A percentile compares a stretch with the other conserved stretches of the same genome.
Conservation (phyloP, 2,329 filamentous ascomycete genomes). For the Curvularia lunata region DNA sequence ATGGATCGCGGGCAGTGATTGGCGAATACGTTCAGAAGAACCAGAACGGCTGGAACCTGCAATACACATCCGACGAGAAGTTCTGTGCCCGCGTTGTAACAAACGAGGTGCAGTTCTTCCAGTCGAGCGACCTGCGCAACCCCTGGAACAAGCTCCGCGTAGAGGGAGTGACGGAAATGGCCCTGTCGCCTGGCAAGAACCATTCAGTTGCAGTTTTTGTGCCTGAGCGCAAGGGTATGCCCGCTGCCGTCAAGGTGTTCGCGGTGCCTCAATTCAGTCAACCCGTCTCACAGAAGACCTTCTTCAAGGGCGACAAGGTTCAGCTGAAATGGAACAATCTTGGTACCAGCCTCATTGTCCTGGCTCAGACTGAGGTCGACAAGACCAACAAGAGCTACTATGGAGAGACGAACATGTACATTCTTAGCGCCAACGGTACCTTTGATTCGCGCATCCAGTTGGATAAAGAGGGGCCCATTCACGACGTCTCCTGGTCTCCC, state of each 20-base stretch:
- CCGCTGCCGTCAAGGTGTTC: constrained; percentile 91
- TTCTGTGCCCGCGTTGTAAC: constrained; percentile 93
- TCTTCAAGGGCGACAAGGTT: constrained; percentile 99
- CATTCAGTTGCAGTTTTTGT: constrained; percentile 94
- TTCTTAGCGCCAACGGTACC: constrained; percentile 86
- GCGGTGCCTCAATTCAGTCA: constrained; percentile 84
- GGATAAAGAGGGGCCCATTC: constrained; percentile 97
- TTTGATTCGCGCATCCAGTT: constrained; percentile 92
- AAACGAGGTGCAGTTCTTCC: constrained; percentile 97
- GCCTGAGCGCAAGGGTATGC: constrained; percentile 95
- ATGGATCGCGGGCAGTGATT: constrained; percentile 72
- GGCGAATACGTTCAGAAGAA: constrained; percentile 95
- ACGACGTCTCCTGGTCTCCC: constrained; percentile 97
- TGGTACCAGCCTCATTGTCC: constrained; percentile 88
- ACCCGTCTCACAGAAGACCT: constrained; percentile 94
- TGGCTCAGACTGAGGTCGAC: constrained; percentile 97
- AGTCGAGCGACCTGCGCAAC: constrained; percentile 81
- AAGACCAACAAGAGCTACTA: constrained; percentile 99
- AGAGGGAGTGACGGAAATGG: constrained; percentile 89
- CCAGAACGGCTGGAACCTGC: constrained; percentile 94
- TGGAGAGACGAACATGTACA: constrained; percentile 95
- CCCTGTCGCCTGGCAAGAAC: constrained; percentile 85
- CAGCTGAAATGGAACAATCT: constrained; percentile 97
- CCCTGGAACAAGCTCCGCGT: constrained; percentile 96
- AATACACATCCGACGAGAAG: constrained; percentile 92